Conservation (phyloP, 208 protist species). For the Trypanosoma scelopori region DNA sequence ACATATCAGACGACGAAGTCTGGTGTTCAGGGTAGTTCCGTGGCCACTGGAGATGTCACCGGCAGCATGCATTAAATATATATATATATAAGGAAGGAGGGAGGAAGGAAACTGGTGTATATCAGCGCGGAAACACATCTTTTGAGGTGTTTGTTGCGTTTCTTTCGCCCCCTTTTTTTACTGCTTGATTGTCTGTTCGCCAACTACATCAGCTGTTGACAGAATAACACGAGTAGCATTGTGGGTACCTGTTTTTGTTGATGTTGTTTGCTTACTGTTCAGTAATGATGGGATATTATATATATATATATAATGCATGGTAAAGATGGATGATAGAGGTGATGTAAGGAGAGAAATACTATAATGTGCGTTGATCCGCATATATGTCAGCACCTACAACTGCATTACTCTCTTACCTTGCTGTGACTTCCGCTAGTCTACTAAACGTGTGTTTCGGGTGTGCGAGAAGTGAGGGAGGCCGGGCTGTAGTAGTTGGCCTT, state of each 20-base stretch:
- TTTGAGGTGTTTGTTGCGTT: neutral
- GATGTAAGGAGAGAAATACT: too few species aligned
- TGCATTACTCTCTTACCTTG: too few species aligned
- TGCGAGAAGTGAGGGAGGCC: neutral
- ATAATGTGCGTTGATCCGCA: too few species aligned
- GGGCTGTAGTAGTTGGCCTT: neutral
- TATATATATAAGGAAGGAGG: neutral
- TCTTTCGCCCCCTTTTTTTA: neutral
- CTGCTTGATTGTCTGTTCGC: neutral
- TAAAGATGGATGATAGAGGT: neutral
- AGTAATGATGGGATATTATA: neutral
- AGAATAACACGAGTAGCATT: slow-evolving; percentile 15
- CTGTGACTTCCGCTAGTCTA: too few species aligned
- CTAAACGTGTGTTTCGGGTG: too few species aligned
- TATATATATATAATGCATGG: neutral
- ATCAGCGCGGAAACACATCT: neutral
- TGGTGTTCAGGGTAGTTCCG: neutral
- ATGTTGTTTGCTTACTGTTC: neutral
- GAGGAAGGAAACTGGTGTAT: neutral
- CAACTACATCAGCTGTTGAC: neutral
- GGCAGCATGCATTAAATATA: neutral
- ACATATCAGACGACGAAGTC: neutral
- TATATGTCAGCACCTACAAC: too few species aligned
- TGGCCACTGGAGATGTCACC: neutral
- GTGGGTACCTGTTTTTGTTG: neutral